phyloP scores from a whole-genome alignment of 306 rosid genomes.

The Alnus glutinosa region DNA sequence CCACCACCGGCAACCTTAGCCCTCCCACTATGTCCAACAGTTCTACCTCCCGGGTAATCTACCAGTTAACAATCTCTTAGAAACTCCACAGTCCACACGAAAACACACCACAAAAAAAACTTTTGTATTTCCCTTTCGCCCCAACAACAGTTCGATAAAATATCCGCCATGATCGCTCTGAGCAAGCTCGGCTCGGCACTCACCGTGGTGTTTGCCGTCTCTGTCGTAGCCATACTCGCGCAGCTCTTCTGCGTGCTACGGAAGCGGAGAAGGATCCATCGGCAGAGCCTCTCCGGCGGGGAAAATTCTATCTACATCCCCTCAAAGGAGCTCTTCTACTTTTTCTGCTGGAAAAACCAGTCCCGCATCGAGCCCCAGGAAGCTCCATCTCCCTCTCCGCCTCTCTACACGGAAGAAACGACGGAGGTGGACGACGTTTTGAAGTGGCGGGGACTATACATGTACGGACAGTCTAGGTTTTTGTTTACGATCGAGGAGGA shows the following conservation, averaged over 20 bases:
- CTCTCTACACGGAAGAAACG: not conserved
- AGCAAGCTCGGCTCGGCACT: slow-evolving; percentile 30
- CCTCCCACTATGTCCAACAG: not conserved
- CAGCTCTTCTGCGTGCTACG: slow-evolving; percentile 36
- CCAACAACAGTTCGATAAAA: not conserved
- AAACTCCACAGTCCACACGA: too few species aligned
- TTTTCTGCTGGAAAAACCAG: slow-evolving; percentile 34
- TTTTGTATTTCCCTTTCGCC: not conserved
- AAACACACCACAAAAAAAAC: not conserved
- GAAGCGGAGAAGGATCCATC: slow-evolving; percentile 25
- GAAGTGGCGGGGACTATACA: slow-evolving; percentile 39
- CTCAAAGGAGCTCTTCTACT: slow-evolving; percentile 29
- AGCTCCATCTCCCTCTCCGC: not conserved
- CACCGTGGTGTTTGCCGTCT: slow-evolving; percentile 21
- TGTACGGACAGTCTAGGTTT: slow-evolving; percentile 38
- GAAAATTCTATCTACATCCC: slow-evolving; percentile 12
- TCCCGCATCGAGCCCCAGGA: slow-evolving; percentile 38
- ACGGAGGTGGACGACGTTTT: slow-evolving; percentile 31
- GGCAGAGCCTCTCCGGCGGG: not conserved
- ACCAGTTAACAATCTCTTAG: slow-evolving; percentile 5
- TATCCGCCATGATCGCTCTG: slow-evolving; percentile 24
- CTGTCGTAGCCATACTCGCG: slow-evolving; percentile 29
- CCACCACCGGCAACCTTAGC: slow-evolving; percentile 24
- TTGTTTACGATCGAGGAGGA: slow-evolving; percentile 49
- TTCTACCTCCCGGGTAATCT: not conserved